These are phyloP conservation scores for Phylloporus scabripes DNA, from an alignment of 768 basidiomycete genomes.

Conservation along the genomic window DNA sequence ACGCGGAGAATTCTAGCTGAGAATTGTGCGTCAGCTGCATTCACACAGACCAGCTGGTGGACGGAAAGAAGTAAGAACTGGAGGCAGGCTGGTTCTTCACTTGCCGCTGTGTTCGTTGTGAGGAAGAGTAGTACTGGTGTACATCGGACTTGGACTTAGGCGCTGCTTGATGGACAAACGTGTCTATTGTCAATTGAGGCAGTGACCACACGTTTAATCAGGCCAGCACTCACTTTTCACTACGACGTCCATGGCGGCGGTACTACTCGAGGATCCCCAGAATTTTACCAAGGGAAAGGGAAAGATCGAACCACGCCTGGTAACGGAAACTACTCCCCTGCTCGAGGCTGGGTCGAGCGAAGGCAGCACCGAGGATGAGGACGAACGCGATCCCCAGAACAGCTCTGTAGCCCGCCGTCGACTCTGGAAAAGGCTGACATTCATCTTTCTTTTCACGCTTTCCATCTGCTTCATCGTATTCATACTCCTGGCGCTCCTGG, in stretches of 20 bases:
- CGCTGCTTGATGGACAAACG: background rate
- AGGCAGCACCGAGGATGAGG: slow-evolving; percentile 14
- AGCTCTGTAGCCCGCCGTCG: slow-evolving; percentile 18
- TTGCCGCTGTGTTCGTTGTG: slow-evolving; percentile 47
- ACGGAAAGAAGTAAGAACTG: slow-evolving; percentile 38
- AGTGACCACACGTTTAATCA: slow-evolving; percentile 12
- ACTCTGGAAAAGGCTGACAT: slow-evolving; percentile 31
- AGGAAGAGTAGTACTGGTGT: slow-evolving; percentile 8
- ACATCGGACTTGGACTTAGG: background rate
- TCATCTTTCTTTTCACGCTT: slow-evolving; percentile 57
- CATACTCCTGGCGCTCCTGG: slow-evolving; percentile 44
- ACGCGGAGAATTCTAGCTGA: slow-evolving; percentile 36
- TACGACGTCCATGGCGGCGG: slow-evolving; percentile 18
- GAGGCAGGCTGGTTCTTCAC: slow-evolving; percentile 52
- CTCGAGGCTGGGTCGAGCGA: slow-evolving; percentile 22
- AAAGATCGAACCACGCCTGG: slow-evolving; percentile 19
- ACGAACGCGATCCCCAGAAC: slow-evolving; percentile 20
- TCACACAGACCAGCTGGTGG: slow-evolving; percentile 28
- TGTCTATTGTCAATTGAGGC: background rate
- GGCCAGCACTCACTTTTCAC: slow-evolving; percentile 5
- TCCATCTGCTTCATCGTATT: slow-evolving; percentile 43
- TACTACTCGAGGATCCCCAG: slow-evolving; percentile 11
- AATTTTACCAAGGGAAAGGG: slow-evolving; percentile 23
- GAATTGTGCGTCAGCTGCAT: slow-evolving; percentile 59
- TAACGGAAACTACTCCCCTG: slow-evolving; percentile 29